Base-by-base conservation (phyloP, 2,329 filamentous ascomycete species). In the Fonsecaea multimorphosa region DNA sequence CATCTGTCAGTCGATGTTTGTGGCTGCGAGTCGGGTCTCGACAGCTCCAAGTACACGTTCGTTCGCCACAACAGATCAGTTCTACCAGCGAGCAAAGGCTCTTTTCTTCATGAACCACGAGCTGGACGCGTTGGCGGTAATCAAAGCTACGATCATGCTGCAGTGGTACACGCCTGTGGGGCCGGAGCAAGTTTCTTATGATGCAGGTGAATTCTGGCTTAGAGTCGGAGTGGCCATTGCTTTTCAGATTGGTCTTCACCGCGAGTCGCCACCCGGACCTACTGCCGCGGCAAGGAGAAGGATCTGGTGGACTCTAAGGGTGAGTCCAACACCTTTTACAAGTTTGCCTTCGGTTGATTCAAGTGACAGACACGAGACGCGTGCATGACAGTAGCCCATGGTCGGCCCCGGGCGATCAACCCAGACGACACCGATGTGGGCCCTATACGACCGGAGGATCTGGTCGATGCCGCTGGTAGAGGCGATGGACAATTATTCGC, bases 341-440 rank as follows among this genome's bases (percentile, higher is more conserved):
- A 38, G 54, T 40, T 19, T 40, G 12, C 7, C 32, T 19, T 19
- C 51, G 12, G 22, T 9, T 29, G 22, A 29, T n/a, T 38, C n/a
- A 57, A 54, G 51, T 54, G 51, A 44, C 36, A 59, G 56, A 49
- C 56, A n/a, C 74, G 75, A 46, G 79, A 81, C 64, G 76, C 74
- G 67, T 69, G 81, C 27, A 80, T 80, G 38, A 79, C 78, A 16
- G 76, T 77, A 16, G 78, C 78, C 2, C 76, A 78, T 62, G 79
- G 79, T 9, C 66, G 78, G 32, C 79, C 79, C 22, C 74, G 77
- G 38, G 77, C 78, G 0, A 78, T 80, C 54, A 78, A 78, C 63
- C 71, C 79, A 11, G 74, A 75, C 29, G 74, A 79, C 52, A 78
- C 78, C 53, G 77, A 80, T 63, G 78, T 81, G 2, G 73, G 74